Conservation (phyloP, 176 grass and related monocot genomes). For the Typha latifolia region DNA sequence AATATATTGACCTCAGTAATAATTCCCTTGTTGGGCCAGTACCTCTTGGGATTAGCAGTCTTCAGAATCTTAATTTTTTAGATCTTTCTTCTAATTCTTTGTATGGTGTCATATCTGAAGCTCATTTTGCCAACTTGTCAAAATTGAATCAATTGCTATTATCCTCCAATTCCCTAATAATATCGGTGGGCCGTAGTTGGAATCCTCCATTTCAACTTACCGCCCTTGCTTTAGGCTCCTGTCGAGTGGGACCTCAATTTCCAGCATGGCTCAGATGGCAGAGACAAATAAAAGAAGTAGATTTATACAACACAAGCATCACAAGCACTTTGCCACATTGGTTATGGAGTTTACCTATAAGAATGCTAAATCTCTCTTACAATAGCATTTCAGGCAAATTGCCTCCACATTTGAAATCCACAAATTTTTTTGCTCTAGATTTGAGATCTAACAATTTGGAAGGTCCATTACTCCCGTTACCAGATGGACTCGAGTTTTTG, state of each 20-base stretch:
- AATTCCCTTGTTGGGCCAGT: conserved; percentile 15
- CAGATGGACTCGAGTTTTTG: neutral
- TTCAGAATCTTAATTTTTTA: neutral
- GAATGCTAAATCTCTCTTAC: neutral
- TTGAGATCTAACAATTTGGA: conserved; percentile 17
- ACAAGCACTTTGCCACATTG: conserved; percentile 5
- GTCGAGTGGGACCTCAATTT: conserved; percentile 8
- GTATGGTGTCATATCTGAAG: conserved; percentile 11
- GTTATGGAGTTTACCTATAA: conserved; percentile 14
- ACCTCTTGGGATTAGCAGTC: conserved; percentile 6
- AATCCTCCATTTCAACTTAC: conserved; percentile 16
- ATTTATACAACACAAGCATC: conserved; percentile 32
- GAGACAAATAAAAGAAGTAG: neutral
- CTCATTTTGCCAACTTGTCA: conserved; percentile 12
- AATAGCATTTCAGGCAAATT: conserved; percentile 19
- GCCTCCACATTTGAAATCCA: neutral
- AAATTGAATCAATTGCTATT: neutral
- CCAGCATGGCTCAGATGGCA: conserved; percentile 20
- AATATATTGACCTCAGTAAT: neutral
- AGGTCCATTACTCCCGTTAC: conserved; percentile 27
- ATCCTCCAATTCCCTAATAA: neutral
- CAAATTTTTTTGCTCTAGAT: neutral
- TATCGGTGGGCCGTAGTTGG: conserved; percentile 5
- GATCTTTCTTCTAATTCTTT: conserved; percentile 2
- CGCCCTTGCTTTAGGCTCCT: neutral